Evolutionary conservation across 768 basidiomycete species (phyloP), one percentile per base, ranked within the genome.

Genomic region (Tephrocybe sp.): DNA sequence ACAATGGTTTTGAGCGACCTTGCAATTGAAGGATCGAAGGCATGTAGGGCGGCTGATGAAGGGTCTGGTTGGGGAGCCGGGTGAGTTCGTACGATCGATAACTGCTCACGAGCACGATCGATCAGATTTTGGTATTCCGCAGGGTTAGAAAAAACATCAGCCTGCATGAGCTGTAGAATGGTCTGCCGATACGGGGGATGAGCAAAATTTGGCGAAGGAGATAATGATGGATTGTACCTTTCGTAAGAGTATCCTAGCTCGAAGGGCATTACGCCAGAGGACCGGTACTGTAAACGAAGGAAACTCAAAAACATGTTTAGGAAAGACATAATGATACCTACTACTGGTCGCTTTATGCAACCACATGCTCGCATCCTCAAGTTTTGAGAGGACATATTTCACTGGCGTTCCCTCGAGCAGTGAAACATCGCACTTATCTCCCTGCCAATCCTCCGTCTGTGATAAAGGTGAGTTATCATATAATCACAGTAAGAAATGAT

Each of bases 401-500:
- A 79, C 76, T 15, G 81, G 75, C 22, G 84, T 64, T 6, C 76
- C 73, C 66, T 94, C 88, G 9, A 84, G 72, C 4, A 94, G 70
- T 0, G 83, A 79, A 0, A 94, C 75, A 16, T 91, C 91, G 57
- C 84, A 87, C 68, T 93, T 94, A 55, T 97, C 93, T 49, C 86
- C 78, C 64, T 91, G 89, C 84, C 89, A 91, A 58, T 93, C 91
- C 73, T 93, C 91, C 52, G 79, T 73, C 91, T 92, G 27, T 52
- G 33, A 25, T 18, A 3, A 56, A 44, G n/a, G 42, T 47, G 44
- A 22, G 37, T 34, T 33, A 40, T 18, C 56, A 19, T 44, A 49
- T 54, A 21, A 39, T 39, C 39, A 39, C 19, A 54, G 18, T 42
- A 49, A 56, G 53, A 50, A 50, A 50, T 43, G 38, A 50, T 51